These are phyloP conservation scores for Whalleya microplaca DNA, from an alignment of 2,329 filamentous ascomycete species.

Conservation along the genomic window DNA sequence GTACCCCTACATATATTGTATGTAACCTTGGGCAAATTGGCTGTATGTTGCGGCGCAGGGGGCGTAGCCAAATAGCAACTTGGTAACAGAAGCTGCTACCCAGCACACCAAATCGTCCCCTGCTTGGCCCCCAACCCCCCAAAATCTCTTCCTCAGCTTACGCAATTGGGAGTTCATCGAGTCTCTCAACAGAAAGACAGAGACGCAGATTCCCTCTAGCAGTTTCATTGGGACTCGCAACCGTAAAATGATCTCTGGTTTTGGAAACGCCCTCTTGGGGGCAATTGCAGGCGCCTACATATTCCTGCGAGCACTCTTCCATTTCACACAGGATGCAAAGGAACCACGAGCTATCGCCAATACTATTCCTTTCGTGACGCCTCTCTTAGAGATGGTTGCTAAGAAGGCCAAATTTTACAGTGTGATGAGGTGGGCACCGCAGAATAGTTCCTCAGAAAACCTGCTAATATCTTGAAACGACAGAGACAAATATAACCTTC, in stretches of 20 bases:
- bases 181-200: too few species aligned
- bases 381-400: neutral
- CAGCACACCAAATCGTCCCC: too few species aligned
- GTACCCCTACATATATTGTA: too few species aligned
- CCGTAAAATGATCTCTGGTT: neutral
- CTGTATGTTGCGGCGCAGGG: too few species aligned
- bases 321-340: conserved; percentile 1
- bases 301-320: neutral
- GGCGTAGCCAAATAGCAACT: too few species aligned
- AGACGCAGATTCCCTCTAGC: neutral
- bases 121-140: too few species aligned
- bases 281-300: neutral
- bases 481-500: neutral
- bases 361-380: conserved; percentile 1
- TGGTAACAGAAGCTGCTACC: too few species aligned
- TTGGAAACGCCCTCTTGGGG: neutral
- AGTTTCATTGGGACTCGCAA: neutral
- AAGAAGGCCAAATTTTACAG: neutral
- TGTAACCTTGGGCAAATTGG: too few species aligned
- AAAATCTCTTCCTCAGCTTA: too few species aligned
- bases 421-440: neutral
- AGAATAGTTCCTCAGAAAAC: neutral
- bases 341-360: neutral
- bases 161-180: too few species aligned
- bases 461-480: neutral